Evolutionary conservation across 495 filamentous ascomycete genomes (phyloP).

Genomic region (Penicillium paxilli): DNA sequence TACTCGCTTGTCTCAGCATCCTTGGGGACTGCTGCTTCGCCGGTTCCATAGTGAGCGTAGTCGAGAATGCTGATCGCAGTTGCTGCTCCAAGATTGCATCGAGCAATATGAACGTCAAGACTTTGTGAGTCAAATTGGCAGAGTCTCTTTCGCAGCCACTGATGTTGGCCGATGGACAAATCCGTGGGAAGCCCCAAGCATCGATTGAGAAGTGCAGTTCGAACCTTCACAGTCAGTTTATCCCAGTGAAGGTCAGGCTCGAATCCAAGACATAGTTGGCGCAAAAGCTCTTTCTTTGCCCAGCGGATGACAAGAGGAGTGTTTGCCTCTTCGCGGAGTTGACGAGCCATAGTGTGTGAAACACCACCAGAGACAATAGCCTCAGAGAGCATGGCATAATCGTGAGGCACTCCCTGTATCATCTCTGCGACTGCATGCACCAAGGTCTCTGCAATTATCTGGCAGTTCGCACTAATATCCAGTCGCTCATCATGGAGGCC

Average conservation of each 20-base stretch:
- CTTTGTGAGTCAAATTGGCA: slow-evolving; percentile 37
- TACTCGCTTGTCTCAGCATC: slow-evolving; percentile 30
- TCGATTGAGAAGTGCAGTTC: slow-evolving; percentile 34
- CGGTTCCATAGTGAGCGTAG: slow-evolving; percentile 38
- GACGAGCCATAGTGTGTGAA: slow-evolving; percentile 36
- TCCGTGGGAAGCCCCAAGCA: slow-evolving; percentile 35
- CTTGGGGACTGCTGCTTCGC: slow-evolving; percentile 28
- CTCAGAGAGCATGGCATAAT: slow-evolving; percentile 49
- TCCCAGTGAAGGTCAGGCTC: slow-evolving; percentile 46
- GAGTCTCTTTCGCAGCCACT: slow-evolving; percentile 38
- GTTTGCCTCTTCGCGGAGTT: slow-evolving; percentile 38
- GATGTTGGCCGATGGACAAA: slow-evolving; percentile 24
- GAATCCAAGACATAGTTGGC: slow-evolving; percentile 44
- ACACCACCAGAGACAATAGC: slow-evolving; percentile 44
- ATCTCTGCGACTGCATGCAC: slow-evolving; percentile 53
- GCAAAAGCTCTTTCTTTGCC: slow-evolving; percentile 45
- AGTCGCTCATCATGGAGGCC: slow-evolving; percentile 35
- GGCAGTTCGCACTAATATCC: slow-evolving; percentile 47
- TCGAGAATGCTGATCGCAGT: slow-evolving; percentile 40
- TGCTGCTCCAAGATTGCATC: slow-evolving; percentile 43
- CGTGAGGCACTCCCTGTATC: slow-evolving; percentile 49
- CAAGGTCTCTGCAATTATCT: slow-evolving; percentile 55
- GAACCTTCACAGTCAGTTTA: slow-evolving; percentile 34
- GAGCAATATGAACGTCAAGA: slow-evolving; percentile 38
- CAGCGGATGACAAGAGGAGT: slow-evolving; percentile 33